These are phyloP conservation scores for Hibiscus syriacus DNA, from an alignment of 345 rosid species.

Conservation along the genomic window DNA sequence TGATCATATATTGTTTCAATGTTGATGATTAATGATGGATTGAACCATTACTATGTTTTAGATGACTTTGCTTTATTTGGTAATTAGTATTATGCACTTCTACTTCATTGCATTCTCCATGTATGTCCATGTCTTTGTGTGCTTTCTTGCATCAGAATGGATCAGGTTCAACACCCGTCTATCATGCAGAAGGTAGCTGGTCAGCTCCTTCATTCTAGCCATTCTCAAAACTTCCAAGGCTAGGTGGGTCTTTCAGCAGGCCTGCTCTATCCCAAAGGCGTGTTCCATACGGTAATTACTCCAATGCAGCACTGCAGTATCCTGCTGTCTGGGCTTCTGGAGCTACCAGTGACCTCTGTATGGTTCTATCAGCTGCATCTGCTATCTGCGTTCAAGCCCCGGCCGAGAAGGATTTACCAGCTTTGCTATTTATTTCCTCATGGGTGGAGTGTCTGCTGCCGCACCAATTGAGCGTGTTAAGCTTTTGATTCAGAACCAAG, in stretches of 20 bases:
- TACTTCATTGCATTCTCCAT: not conserved
- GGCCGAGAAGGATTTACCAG: slow-evolving; percentile 51
- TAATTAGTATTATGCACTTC: not conserved
- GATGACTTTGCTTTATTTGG: not conserved
- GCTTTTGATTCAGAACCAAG: slow-evolving; percentile 85
- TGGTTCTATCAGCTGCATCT: slow-evolving; percentile 37
- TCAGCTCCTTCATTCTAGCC: slow-evolving; percentile 41
- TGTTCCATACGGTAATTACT: slow-evolving; percentile 48
- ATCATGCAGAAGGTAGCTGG: slow-evolving; percentile 56
- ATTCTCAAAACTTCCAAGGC: slow-evolving; percentile 35
- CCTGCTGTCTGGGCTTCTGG: slow-evolving; percentile 20
- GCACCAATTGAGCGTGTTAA: slow-evolving; percentile 88
- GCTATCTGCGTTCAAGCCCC: slow-evolving; percentile 57
- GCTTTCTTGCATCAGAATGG: slow-evolving; percentile 42
- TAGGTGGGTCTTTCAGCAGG: slow-evolving; percentile 40
- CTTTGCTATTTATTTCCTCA: slow-evolving; percentile 35
- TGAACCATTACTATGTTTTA: not conserved
- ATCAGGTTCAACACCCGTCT: slow-evolving; percentile 28
- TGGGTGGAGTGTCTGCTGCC: slow-evolving; percentile 19
- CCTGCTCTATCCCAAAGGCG: slow-evolving; percentile 46
- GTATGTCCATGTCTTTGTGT: not conserved
- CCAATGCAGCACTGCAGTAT: slow-evolving; percentile 54
- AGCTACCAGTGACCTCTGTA: slow-evolving; percentile 20
- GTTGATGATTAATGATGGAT: no score
- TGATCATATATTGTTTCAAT: not conserved